These are phyloP conservation scores for Cryptococcus hybrid DNA, from an alignment of 1,284 basidiomycete species.

Conservation along the genomic window DNA sequence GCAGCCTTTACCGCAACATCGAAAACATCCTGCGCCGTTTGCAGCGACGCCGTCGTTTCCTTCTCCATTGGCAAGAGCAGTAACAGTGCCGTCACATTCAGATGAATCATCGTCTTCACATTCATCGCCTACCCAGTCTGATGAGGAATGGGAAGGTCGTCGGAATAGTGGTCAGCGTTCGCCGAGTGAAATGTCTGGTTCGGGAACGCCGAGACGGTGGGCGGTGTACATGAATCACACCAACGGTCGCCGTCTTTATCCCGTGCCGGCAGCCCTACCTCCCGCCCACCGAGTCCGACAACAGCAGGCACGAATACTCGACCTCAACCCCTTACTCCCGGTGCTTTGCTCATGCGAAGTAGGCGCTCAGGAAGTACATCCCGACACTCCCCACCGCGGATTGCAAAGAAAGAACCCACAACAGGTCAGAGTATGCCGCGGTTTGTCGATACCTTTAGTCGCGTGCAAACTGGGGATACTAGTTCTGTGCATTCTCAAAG, in stretches of 20 bases:
- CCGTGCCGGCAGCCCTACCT: neutral
- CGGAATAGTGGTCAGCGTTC: neutral
- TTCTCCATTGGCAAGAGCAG: slow-evolving; percentile 44
- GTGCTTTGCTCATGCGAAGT: slow-evolving; percentile 29
- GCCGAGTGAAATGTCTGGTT: slow-evolving; percentile 5
- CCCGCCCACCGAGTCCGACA: slow-evolving; percentile 1
- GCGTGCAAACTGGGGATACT: slow-evolving; percentile 4
- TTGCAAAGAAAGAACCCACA: slow-evolving; percentile 10
- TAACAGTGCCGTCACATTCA: slow-evolving; percentile 40
- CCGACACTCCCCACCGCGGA: slow-evolving; percentile 17
- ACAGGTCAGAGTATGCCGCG: slow-evolving; percentile 1
- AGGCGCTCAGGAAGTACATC: slow-evolving; percentile 32
- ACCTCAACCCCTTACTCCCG: slow-evolving; percentile 30
- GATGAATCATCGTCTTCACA: slow-evolving; percentile 40
- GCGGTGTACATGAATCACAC: slow-evolving; percentile 11
- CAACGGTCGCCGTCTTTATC: neutral
- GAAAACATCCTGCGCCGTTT: slow-evolving; percentile 37
- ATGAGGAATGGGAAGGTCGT: slow-evolving; percentile 21
- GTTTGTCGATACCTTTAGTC: slow-evolving; percentile 6
- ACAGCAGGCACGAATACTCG: slow-evolving; percentile 15
- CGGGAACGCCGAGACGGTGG: slow-evolving; percentile 22
- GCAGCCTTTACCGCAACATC: slow-evolving; percentile 20
- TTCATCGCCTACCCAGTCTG: slow-evolving; percentile 26
- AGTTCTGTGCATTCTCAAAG: slow-evolving; percentile 6
- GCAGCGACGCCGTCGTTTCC: slow-evolving; percentile 48